Evolutionary conservation across 2,329 filamentous ascomycete genomes (phyloP).

Genomic region (Colletotrichum tamarilloi): DNA sequence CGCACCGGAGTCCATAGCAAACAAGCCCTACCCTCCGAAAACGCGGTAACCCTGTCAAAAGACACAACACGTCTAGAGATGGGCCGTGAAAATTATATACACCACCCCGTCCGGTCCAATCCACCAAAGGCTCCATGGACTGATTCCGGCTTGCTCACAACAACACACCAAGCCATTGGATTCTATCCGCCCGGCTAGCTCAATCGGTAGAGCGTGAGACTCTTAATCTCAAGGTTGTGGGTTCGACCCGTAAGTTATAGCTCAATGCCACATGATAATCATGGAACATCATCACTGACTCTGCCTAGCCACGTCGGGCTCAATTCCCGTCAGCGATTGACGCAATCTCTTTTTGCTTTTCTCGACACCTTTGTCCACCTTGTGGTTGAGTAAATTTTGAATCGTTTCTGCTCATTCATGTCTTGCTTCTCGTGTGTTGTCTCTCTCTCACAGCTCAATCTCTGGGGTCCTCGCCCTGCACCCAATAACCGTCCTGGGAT

Average conservation of each 20-base stretch:
- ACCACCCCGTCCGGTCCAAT: neutral
- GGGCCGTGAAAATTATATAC: neutral
- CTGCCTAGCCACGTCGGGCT: slow-evolving; percentile 26
- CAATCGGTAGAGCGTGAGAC: slow-evolving; percentile 81
- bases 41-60: neutral
- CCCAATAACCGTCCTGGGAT: slow-evolving; percentile 1
- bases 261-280: neutral
- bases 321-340: slow-evolving; percentile 34
- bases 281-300: neutral
- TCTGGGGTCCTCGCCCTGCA: slow-evolving; percentile 9
- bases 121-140: neutral
- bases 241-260: slow-evolving; percentile 54
- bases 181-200: slow-evolving; percentile 65
- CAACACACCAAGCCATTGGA: slow-evolving; percentile 25
- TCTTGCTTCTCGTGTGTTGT: neutral
- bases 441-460: neutral
- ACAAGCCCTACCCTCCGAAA: neutral
- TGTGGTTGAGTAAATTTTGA: neutral
- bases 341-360: neutral
- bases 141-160: accelerated
- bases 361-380: neutral
- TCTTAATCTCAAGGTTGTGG: slow-evolving; percentile 72
- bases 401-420: too few relatives aligned
- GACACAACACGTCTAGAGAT: neutral
- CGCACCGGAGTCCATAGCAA: neutral